Conservation (phyloP, 116 monocot genomes). For the Cymodocea nodosa region DNA sequence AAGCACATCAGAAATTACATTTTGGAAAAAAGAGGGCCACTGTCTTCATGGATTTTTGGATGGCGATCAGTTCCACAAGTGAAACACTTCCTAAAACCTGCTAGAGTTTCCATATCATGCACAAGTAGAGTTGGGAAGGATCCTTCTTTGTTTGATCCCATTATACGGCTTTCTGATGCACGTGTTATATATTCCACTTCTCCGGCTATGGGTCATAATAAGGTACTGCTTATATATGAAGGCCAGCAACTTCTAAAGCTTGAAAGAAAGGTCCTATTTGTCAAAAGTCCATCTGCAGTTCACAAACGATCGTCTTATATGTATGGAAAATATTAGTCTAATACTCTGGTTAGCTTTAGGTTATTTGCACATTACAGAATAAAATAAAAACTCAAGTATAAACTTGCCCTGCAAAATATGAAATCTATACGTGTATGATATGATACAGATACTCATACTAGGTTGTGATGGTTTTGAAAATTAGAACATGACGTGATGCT, state of each 20-base stretch:
- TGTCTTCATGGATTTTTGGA: not conserved
- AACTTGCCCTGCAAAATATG: too few species aligned
- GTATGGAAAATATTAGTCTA: too few species aligned
- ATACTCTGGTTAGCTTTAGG: too few species aligned
- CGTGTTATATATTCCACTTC: constrained; percentile 54
- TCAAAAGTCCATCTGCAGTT: not conserved
- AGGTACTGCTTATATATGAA: constrained; percentile 25
- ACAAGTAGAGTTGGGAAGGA: constrained; percentile 11
- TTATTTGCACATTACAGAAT: too few species aligned
- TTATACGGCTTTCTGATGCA: constrained; percentile 27
- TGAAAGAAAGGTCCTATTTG: not conserved
- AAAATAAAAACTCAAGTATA: too few species aligned
- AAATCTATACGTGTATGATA: too few species aligned
- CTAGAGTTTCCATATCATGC: not conserved
- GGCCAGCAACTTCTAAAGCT: not conserved
- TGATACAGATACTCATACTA: too few species aligned
- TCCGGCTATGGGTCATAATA: constrained; percentile 83
- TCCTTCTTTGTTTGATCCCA: constrained; percentile 9
- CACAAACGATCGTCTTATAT: too few species aligned
- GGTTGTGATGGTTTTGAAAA: too few species aligned
- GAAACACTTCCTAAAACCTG: constrained; percentile 16
- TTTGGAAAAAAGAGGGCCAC: not conserved
- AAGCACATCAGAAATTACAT: not conserved
- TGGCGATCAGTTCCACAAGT: not conserved
- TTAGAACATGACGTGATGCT: too few species aligned